phyloP scores from a whole-genome alignment of 139 green algal species.

The Coccomyxa sp. region DNA sequence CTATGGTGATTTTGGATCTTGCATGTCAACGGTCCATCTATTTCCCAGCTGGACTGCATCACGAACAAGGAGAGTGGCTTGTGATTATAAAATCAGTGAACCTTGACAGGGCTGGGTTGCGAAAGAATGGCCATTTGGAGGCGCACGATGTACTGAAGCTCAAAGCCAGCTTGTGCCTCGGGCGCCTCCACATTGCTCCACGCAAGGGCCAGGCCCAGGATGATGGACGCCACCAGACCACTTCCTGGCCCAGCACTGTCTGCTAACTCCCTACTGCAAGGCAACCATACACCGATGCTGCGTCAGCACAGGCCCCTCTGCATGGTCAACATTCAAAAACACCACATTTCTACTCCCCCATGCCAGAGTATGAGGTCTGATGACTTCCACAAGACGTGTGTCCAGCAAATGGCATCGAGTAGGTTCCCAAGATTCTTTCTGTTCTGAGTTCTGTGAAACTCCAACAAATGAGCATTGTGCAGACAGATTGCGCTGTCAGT shows the following conservation, averaged over 20 bases:
- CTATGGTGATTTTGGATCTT: background rate
- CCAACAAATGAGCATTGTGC: no score
- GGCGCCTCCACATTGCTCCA: constrained; percentile 21
- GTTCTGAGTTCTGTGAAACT: no score
- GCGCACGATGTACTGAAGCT: constrained; percentile 15
- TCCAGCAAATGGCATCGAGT: background rate
- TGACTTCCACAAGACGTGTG: no score
- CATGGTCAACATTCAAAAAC: no score
- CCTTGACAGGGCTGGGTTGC: no score
- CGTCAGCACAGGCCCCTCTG: no score
- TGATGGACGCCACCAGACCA: constrained; percentile 31
- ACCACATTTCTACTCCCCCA: no score
- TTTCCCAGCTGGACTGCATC: background rate
- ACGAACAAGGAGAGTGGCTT: background rate
- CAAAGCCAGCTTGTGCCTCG: constrained; percentile 6
- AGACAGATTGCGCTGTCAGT: no score
- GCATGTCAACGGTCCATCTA: no score
- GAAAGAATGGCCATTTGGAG: background rate
- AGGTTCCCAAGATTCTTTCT: background rate
- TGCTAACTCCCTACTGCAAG: constrained; percentile 26
- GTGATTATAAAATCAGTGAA: background rate
- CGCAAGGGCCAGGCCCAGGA: constrained; percentile 33
- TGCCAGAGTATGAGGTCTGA: no score
- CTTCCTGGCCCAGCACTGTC: constrained; percentile 37
- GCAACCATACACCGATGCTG: background rate